Evolutionary conservation across 78 protist genomes (phyloP).

Genomic region (Protostelium mycophagum): DNA sequence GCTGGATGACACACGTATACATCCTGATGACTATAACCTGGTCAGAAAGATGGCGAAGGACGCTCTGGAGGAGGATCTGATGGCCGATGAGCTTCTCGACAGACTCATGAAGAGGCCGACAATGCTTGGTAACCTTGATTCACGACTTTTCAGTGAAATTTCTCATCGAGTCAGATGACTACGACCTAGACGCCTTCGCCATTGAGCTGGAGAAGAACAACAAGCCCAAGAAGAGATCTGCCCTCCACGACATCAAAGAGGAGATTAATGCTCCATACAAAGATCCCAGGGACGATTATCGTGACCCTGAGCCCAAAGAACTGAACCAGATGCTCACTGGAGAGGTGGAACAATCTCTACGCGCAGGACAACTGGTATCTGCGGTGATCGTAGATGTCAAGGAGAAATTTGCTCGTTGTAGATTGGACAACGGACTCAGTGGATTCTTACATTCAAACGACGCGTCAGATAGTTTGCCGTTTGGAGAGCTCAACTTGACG

Average conservation of each 20-base stretch:
- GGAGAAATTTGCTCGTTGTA: constrained; percentile 8
- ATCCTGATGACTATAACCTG: constrained; percentile 26
- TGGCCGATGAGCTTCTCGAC: constrained; percentile 2
- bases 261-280: not conserved
- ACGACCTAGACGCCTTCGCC: constrained; percentile 44
- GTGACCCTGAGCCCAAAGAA: constrained; percentile 10
- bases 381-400: constrained; percentile 12
- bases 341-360: constrained; percentile 17
- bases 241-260: not conserved
- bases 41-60: constrained; percentile 43
- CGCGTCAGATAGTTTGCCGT: constrained; percentile 21
- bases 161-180: constrained; percentile 27
- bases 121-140: too few relatives aligned
- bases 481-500: not conserved
- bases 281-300: constrained; percentile 26
- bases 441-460: constrained; percentile 22
- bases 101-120: constrained; percentile 14
- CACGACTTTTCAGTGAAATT: too few relatives aligned
- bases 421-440: constrained; percentile 34
- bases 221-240: constrained; percentile 15
- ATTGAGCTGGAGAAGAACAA: constrained; percentile 16
- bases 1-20: constrained; percentile 50
- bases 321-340: constrained; percentile 42
- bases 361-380: constrained; percentile 30
- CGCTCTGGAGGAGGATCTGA: constrained; percentile 23